Evolutionary conservation across 495 filamentous ascomycete species (phyloP).

Genomic region (Penicillium subrubescens): DNA sequence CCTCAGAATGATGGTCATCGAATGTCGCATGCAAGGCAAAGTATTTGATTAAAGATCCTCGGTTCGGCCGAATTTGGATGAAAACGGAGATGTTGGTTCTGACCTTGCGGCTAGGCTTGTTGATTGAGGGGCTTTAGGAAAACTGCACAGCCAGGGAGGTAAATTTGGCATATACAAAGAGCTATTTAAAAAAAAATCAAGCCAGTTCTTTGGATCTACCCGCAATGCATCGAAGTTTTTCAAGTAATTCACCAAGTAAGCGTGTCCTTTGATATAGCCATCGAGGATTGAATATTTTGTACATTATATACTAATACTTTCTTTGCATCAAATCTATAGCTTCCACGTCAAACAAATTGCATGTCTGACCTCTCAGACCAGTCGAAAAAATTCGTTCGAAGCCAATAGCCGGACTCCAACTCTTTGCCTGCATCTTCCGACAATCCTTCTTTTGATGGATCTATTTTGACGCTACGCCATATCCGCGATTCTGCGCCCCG

Average conservation of each 20-base stretch:
- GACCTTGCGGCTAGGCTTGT: neutral
- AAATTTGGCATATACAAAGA: no score
- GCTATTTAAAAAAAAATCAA: no score
- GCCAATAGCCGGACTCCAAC: neutral
- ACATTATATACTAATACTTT: no score
- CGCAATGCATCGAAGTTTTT: no score
- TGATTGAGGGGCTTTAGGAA: neutral
- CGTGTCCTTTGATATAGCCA: no score
- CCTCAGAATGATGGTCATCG: neutral
- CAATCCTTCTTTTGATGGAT: neutral
- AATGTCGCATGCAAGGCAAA: neutral
- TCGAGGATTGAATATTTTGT: no score
- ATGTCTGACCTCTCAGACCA: neutral
- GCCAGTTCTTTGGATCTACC: no score
- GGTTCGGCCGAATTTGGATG: neutral
- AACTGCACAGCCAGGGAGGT: neutral
- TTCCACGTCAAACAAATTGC: neutral
- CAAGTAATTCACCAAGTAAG: no score
- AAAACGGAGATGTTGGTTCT: neutral
- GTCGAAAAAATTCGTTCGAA: neutral
- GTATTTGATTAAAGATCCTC: neutral
- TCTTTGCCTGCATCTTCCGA: neutral
- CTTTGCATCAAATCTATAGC: no score
- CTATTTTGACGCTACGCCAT: slow-evolving; percentile 1
- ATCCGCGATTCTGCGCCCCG: neutral